Evolutionary conservation across 805 yeast species (phyloP).

Genomic region (Wickerhamomyces chambardii): DNA sequence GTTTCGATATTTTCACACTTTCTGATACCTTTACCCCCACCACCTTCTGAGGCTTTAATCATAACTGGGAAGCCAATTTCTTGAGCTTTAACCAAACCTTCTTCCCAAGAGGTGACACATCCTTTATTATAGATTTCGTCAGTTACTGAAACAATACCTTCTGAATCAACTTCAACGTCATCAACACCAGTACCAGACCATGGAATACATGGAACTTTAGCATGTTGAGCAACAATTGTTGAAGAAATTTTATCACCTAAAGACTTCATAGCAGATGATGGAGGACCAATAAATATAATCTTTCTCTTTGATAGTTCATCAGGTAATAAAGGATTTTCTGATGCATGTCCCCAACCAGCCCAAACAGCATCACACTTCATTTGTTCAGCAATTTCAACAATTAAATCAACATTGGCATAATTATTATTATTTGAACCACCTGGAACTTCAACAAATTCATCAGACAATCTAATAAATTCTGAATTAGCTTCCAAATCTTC

Average conservation of each 20-base stretch:
- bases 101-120: constrained; percentile 79
- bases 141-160: constrained; percentile 78
- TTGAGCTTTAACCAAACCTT: constrained; percentile 80
- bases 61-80: constrained; percentile 95
- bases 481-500: constrained; percentile 96
- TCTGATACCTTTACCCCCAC: constrained; percentile 99
- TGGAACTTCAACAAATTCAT: constrained; percentile 95
- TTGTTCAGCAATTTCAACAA: constrained; percentile 96
- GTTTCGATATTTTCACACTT: constrained; percentile 83
- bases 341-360: constrained; percentile 99
- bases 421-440: constrained; percentile 99
- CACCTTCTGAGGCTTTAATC: constrained; percentile 99
- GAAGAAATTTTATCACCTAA: constrained; percentile 97
- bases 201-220: constrained; percentile 96
- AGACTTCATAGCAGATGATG: constrained; percentile 99
- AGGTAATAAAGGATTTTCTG: constrained; percentile 95
- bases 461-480: constrained; percentile 98
- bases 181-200: constrained; percentile 99
- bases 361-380: constrained; percentile 96
- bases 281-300: constrained; percentile 96
- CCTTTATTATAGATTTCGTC: constrained; percentile 82
- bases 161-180: constrained; percentile 59
- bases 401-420: constrained; percentile 95
- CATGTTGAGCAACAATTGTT: constrained; percentile 98
- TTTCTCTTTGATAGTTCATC: constrained; percentile 85